Evolutionary conservation across 306 rosid species (phyloP), one percentile per base, ranked within the genome.

Genomic region (Citrullus mucosospermus): DNA sequence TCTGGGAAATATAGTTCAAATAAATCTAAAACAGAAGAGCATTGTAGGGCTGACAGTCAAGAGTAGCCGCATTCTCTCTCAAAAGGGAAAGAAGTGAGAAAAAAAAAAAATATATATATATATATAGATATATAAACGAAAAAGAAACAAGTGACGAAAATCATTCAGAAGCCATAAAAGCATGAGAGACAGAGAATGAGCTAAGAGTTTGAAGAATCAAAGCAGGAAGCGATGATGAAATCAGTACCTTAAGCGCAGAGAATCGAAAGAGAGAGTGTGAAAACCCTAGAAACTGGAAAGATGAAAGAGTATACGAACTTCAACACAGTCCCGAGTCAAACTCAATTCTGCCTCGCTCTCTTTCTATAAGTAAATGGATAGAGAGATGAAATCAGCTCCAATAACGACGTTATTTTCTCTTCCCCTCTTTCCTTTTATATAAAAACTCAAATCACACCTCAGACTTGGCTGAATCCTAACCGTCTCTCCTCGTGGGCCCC

Each of bases 251-350:
- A 11, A 18, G 6, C 63, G 54, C 32, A 17, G 50, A 74, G 34
- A 16, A 8, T 13, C 4, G 48, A 13, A 44, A 43, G 9, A 2
- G 16, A 16, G 46, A 74, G 34, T 74, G 78, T 53, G 78, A 34
- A 73, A 74, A 74, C 78, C 78, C 78, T 74, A 74, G 78, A 74
- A 74, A 74, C 30, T 2, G 9, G 16, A 72, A 11, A 12, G 8
- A 46, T 1, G 48, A 58, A 58, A 58, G 28, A 63, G n/a, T 25
- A 0, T 8, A 16, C n/a, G 0, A 70, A 50, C 12, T 44, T 1
- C 5, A 59, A 6, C 55, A 17, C 48, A 38, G 9, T 46, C 7
- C 7, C 51, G 16, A 67, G 53, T 67, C 75, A 43, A 69, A 44
- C 32, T 4, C 15, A 16, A 48, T 17, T 65, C 50, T 1, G 13